Conservation (phyloP, 2,329 filamentous ascomycete species). For the Colletotrichum lini region DNA sequence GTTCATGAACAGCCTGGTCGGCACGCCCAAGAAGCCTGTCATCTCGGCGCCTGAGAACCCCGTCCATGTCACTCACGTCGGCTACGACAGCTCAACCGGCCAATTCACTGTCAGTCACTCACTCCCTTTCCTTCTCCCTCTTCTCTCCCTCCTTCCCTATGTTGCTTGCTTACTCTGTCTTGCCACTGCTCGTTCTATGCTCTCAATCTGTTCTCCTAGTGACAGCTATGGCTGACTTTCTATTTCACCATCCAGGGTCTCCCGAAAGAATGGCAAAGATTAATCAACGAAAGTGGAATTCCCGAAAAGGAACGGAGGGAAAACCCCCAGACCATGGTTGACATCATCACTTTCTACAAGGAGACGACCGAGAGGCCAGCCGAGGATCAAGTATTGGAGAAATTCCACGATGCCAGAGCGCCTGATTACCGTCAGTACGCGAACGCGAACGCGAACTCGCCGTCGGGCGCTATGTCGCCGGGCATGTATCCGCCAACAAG, state of each 20-base stretch:
- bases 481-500: slow-evolving; percentile 68
- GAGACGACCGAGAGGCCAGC: slow-evolving; percentile 86
- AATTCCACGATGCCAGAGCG: slow-evolving; percentile 89
- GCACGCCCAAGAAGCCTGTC: slow-evolving; percentile 89
- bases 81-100: slow-evolving; percentile 95
- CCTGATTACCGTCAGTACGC: slow-evolving; percentile 63
- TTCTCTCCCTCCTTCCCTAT: not conserved
- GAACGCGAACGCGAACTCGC: slow-evolving; percentile 49
- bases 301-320: slow-evolving; percentile 96
- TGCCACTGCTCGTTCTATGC: slow-evolving; percentile 15
- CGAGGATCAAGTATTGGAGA: slow-evolving; percentile 93
- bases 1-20: slow-evolving; percentile 86
- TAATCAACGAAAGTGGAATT: slow-evolving; percentile 96
- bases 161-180: slow-evolving; percentile 28
- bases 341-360: slow-evolving; percentile 97
- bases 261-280: slow-evolving; percentile 97
- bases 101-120: slow-evolving; percentile 87
- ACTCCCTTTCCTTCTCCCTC: not conserved
- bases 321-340: slow-evolving; percentile 94
- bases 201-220: slow-evolving; percentile 22
- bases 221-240: slow-evolving; percentile 42
- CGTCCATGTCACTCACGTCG: slow-evolving; percentile 97
- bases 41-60: slow-evolving; percentile 99
- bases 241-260: slow-evolving; percentile 75
- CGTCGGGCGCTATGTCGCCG: slow-evolving; percentile 64